A percentile compares a stretch with the other conserved stretches of the same genome.
Evolutionary conservation across 805 yeast species (phyloP).

Genomic region (Torulaspora microellipsoides): DNA sequence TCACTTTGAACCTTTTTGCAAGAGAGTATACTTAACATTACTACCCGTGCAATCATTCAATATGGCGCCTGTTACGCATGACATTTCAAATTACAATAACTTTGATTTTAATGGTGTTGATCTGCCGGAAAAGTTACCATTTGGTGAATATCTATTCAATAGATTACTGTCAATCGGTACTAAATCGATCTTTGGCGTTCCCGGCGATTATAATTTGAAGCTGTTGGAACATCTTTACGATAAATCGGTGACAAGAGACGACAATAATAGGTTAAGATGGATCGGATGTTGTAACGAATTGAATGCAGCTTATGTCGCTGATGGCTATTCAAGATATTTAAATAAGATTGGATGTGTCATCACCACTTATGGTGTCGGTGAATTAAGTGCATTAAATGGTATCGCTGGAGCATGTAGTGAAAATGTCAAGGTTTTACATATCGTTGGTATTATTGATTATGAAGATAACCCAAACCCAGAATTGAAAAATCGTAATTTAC

Average conservation of each 20-base stretch:
- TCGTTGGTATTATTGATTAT: conserved; percentile 49
- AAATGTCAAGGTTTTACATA: conserved; percentile 70
- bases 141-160: conserved; percentile 63
- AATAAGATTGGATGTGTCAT: conserved; percentile 30
- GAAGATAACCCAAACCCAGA: conserved; percentile 6
- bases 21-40: too few relatives aligned
- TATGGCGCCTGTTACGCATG: conserved; percentile 13
- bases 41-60: neutral
- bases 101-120: neutral
- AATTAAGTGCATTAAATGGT: conserved; percentile 71
- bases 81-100: conserved; percentile 1
- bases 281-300: conserved; percentile 85
- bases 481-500: conserved; percentile 38
- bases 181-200: conserved; percentile 66
- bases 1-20: too few relatives aligned
- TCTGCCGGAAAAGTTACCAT: conserved; percentile 35
- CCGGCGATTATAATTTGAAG: conserved; percentile 70
- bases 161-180: conserved; percentile 53
- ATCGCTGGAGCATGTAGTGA: conserved; percentile 82
- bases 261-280: conserved; percentile 46
- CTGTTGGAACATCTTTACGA: conserved; percentile 65
- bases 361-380: conserved; percentile 79
- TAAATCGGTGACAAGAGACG: conserved; percentile 13
- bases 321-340: conserved; percentile 70
- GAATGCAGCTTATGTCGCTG: conserved; percentile 86